phyloP scores from a whole-genome alignment of 2,329 filamentous ascomycete species.

The Claviceps cyperi region DNA sequence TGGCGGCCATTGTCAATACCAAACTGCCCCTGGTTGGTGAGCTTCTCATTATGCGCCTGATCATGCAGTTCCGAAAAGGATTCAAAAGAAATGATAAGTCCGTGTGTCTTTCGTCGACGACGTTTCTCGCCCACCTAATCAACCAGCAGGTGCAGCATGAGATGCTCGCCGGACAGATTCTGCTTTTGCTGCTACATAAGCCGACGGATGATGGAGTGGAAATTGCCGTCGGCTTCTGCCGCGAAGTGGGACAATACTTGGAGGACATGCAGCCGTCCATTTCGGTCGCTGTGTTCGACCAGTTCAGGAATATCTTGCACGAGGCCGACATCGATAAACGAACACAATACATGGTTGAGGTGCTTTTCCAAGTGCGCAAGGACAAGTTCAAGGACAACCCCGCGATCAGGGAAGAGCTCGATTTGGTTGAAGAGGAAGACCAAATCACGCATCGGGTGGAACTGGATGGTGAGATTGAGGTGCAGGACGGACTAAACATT shows the following conservation, averaged over 20 bases:
- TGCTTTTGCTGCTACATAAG: constrained; percentile 83
- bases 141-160: constrained; percentile 95
- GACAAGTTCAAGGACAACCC: constrained; percentile 95
- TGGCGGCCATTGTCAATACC: constrained; percentile 93
- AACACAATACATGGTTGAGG: constrained; percentile 99
- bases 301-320: constrained; percentile 88
- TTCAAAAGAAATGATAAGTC: constrained; percentile 96
- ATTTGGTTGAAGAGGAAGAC: constrained; percentile 93
- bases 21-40: constrained; percentile 93
- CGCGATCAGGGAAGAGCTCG: constrained; percentile 79
- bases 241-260: constrained; percentile 84
- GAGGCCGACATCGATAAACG: constrained; percentile 95
- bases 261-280: constrained; percentile 92
- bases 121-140: constrained; percentile 86
- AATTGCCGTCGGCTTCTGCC: constrained; percentile 85
- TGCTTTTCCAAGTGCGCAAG: constrained; percentile 90
- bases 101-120: constrained; percentile 83
- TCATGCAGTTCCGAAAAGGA: constrained; percentile 88
- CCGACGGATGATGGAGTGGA: constrained; percentile 96
- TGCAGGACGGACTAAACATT: constrained; percentile 79
- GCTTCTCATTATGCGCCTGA: constrained; percentile 67
- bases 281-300: constrained; percentile 81
- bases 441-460: constrained; percentile 84
- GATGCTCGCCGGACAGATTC: constrained; percentile 81
- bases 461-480: constrained; percentile 70